phyloP scores from a whole-genome alignment of 2,329 filamentous ascomycete species.

The Colletotrichum lentis region DNA sequence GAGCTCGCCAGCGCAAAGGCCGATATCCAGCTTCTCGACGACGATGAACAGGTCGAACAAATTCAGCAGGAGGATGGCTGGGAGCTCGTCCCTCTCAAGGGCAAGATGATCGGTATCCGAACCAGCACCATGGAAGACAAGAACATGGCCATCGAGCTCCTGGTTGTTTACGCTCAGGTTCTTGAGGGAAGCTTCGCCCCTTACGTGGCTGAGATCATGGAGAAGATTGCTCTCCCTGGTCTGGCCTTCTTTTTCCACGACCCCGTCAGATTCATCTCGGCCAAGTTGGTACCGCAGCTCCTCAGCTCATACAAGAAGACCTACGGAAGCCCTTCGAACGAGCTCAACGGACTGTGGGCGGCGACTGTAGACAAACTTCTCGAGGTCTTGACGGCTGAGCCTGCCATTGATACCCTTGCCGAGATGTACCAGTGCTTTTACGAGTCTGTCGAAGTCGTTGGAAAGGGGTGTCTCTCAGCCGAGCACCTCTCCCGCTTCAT shows the following conservation, averaged over 20 bases:
- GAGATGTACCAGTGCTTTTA: slow-evolving; percentile 99
- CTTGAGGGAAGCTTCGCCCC: slow-evolving; percentile 92
- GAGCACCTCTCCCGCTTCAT: slow-evolving; percentile 89
- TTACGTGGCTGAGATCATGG: slow-evolving; percentile 92
- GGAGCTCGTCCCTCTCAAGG: slow-evolving; percentile 96
- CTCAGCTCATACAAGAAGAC: slow-evolving; percentile 94
- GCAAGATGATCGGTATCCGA: slow-evolving; percentile 98
- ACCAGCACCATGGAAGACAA: slow-evolving; percentile 98
- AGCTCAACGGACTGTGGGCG: slow-evolving; percentile 84
- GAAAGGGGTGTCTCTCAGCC: slow-evolving; percentile 79
- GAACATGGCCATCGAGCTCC: slow-evolving; percentile 98
- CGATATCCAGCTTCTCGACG: slow-evolving; percentile 94
- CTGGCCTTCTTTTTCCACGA: slow-evolving; percentile 99
- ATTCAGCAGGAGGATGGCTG: slow-evolving; percentile 95
- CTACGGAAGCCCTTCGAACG: slow-evolving; percentile 80
- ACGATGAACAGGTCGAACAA: slow-evolving; percentile 91
- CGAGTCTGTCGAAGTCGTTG: slow-evolving; percentile 93
- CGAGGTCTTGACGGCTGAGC: slow-evolving; percentile 91
- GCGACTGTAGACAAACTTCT: slow-evolving; percentile 88
- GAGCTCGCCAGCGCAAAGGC: slow-evolving; percentile 94
- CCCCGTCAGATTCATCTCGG: slow-evolving; percentile 91
- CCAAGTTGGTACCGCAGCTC: slow-evolving; percentile 91
- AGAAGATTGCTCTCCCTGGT: slow-evolving; percentile 92
- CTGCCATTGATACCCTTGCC: slow-evolving; percentile 92
- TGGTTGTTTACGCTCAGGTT: slow-evolving; percentile 96